Percentiles rank a stretch among this genome's conserved stretches.
Conservation (phyloP, 148 eudicot genomes). For the Dianthus caryophyllus region DNA sequence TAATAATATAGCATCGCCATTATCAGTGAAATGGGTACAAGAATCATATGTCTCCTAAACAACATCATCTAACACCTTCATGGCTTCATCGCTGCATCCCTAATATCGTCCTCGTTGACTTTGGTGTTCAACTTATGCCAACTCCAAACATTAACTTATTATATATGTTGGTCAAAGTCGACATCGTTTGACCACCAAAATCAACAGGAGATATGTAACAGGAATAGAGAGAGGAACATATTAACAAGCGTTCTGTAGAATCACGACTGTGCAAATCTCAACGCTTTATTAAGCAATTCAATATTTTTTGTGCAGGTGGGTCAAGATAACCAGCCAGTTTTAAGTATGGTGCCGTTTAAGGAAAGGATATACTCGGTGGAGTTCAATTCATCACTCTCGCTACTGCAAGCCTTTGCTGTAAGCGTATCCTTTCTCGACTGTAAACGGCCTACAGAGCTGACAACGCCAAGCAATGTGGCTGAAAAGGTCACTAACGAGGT, state of each 20-base stretch:
- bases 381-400: constrained; percentile 55
- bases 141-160: no score
- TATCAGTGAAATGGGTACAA: no score
- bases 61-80: no score
- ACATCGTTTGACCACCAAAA: no score
- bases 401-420: constrained; percentile 73
- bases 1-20: no score
- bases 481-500: constrained; percentile 31
- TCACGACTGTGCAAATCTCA: background rate
- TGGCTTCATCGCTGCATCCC: no score
- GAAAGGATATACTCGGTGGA: constrained; percentile 64
- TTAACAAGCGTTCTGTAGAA: background rate
- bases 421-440: constrained; percentile 54
- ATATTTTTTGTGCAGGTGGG: constrained; percentile 42
- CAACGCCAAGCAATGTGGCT: constrained; percentile 23
- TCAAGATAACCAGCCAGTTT: constrained; percentile 31
- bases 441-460: constrained; percentile 40
- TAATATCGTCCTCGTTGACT: no score
- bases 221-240: no score
- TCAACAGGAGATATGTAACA: no score
- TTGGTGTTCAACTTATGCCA: no score
- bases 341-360: constrained; percentile 55
- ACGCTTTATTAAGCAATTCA: background rate
- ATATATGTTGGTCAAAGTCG: no score
- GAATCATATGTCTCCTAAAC: no score